Conservation (phyloP, 306 rosid genomes). For the Cyclanthera cordifolia region DNA sequence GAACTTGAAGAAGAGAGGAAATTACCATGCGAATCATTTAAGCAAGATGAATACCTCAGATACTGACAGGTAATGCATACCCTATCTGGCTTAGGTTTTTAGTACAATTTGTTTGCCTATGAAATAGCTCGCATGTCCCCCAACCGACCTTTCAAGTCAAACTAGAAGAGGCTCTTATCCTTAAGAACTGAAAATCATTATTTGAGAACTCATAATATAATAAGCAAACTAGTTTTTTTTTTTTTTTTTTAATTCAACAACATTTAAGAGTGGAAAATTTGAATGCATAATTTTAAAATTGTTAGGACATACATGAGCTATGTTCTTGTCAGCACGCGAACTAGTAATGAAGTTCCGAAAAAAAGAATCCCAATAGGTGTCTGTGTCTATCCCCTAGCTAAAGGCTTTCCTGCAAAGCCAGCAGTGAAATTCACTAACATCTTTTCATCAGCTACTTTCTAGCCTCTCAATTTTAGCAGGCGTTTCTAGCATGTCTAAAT, state of each 20-base stretch:
- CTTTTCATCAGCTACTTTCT: background rate
- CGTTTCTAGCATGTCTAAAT: background rate
- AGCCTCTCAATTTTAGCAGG: background rate
- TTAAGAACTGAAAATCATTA: background rate
- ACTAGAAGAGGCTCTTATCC: background rate
- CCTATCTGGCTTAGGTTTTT: too few relatives aligned
- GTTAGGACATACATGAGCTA: too few relatives aligned
- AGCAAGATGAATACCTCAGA: too few relatives aligned
- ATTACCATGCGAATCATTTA: too few relatives aligned
- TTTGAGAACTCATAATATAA: background rate
- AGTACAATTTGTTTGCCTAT: too few relatives aligned
- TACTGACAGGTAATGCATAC: too few relatives aligned
- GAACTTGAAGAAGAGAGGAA: too few relatives aligned
- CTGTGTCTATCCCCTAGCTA: background rate
- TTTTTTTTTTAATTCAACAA: too few relatives aligned
- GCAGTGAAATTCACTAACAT: background rate
- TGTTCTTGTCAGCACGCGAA: too few relatives aligned
- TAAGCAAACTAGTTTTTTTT: too few relatives aligned
- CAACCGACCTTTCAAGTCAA: background rate
- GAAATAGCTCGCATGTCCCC: background rate
- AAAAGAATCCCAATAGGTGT: background rate
- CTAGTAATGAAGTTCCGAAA: background rate
- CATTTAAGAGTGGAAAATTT: too few relatives aligned
- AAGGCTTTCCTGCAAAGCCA: background rate
- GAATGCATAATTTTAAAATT: too few relatives aligned